Evolutionary conservation across 768 basidiomycete genomes (phyloP).

Genomic region (Mycena albidolilacea): DNA sequence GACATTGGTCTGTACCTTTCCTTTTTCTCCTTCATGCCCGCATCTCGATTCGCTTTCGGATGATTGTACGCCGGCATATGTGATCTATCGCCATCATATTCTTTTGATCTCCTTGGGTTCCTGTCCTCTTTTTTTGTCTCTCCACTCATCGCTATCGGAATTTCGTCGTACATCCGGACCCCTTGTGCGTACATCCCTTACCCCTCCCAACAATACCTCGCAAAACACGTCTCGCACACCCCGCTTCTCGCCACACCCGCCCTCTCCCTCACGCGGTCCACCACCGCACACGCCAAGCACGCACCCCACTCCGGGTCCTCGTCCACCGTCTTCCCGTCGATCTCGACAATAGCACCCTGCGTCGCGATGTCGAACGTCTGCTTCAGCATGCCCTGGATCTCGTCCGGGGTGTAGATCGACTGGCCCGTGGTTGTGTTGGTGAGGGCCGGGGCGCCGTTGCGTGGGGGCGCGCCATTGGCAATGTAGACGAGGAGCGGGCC

Average conservation of each 20-base stretch:
- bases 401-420: conserved; percentile 51
- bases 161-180: too few species aligned
- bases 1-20: too few species aligned
- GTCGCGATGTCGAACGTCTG: conserved; percentile 61
- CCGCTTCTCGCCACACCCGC: conserved; percentile 45
- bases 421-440: conserved; percentile 62
- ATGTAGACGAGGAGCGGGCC: conserved; percentile 71
- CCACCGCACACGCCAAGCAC: conserved; percentile 67
- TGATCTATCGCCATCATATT: too few species aligned
- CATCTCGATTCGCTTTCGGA: too few species aligned
- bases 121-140: too few species aligned
- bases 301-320: conserved; percentile 61
- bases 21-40: too few species aligned
- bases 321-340: conserved; percentile 35
- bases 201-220: conserved; percentile 50
- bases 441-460: conserved; percentile 51
- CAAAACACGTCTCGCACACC: conserved; percentile 49
- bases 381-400: conserved; percentile 61
- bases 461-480: conserved; percentile 65
- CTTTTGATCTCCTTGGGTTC: too few species aligned
- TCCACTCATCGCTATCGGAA: too few species aligned
- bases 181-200: not conserved
- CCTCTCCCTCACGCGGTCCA: conserved; percentile 59
- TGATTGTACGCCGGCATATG: too few species aligned
- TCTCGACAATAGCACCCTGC: conserved; percentile 55